phyloP scores from a whole-genome alignment of 495 filamentous ascomycete genomes.

The Xylaria castorea region DNA sequence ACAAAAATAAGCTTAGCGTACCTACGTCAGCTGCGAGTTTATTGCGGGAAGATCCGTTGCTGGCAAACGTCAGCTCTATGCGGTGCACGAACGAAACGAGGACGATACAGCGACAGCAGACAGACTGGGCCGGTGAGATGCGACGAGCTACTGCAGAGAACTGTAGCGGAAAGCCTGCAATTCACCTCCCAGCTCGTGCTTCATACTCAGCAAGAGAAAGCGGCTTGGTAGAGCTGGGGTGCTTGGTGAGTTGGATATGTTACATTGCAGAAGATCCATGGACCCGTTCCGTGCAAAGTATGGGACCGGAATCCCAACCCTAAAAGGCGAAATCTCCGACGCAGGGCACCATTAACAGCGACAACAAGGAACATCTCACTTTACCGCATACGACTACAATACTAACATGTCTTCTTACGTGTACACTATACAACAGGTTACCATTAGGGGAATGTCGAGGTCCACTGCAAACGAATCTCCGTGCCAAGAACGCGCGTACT shows the following conservation, averaged over 20 bases:
- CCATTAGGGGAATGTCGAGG: constrained; percentile 9
- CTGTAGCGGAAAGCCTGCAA: background rate
- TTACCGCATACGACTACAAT: background rate
- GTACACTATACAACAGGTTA: background rate
- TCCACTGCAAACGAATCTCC: constrained; percentile 4
- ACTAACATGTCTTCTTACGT: background rate
- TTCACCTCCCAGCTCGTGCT: background rate
- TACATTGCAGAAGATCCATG: constrained; percentile 22
- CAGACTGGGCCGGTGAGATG: background rate
- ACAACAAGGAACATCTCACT: constrained; percentile 24
- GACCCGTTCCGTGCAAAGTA: background rate
- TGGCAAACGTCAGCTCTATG: background rate
- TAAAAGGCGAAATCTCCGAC: constrained; percentile 25
- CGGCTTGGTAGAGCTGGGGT: constrained; percentile 17
- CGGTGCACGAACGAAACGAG: background rate
- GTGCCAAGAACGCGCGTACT: background rate
- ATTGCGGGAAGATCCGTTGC: constrained; percentile 29
- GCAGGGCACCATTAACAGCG: constrained; percentile 22
- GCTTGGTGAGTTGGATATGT: constrained; percentile 26
- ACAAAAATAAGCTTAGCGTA: constrained; percentile 22
- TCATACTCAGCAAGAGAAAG: background rate
- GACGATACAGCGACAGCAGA: background rate
- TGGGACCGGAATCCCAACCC: constrained; percentile 16
- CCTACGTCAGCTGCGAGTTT: constrained; percentile 24
- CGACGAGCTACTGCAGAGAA: constrained; percentile 1